Percentiles rank a stretch among this genome's conserved stretches.
Conservation (phyloP, 2,329 filamentous ascomycete species). For the Setomelanomma holmii region DNA sequence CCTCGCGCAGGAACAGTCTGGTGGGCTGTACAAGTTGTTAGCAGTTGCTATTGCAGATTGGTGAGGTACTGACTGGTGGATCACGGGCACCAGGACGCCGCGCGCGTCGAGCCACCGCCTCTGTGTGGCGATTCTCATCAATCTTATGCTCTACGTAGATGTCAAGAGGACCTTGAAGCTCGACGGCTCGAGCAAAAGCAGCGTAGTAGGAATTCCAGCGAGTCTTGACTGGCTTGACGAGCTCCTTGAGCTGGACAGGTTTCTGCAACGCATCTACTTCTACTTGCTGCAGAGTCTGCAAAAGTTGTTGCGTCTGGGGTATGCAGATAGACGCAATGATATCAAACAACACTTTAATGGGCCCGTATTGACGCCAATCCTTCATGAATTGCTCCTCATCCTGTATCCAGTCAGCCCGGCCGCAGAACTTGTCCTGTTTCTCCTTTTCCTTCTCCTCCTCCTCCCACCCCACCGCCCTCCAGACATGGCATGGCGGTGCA, state of each 20-base stretch:
- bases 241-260: neutral
- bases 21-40: no score
- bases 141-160: conserved; percentile 1
- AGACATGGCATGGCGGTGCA: neutral
- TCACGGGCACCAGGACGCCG: no score
- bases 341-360: neutral
- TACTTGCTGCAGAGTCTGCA: neutral
- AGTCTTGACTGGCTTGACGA: conserved; percentile 1
- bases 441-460: no score
- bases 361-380: neutral
- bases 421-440: no score
- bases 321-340: conserved; percentile 1
- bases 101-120: no score
- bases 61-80: no score
- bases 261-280: neutral
- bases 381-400: neutral
- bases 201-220: no score
- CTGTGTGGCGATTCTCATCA: neutral
- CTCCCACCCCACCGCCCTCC: no score
- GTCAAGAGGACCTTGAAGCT: conserved; percentile 1
- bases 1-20: no score
- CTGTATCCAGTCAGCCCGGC: conserved; percentile 8
- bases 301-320: conserved; percentile 1
- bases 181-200: neutral
- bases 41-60: no score